Percentiles rank a stretch among this genome's conserved stretches.
These are phyloP conservation scores for Clavariopsis aquatica DNA, from an alignment of 495 filamentous ascomycete genomes.

Conservation along the genomic window DNA sequence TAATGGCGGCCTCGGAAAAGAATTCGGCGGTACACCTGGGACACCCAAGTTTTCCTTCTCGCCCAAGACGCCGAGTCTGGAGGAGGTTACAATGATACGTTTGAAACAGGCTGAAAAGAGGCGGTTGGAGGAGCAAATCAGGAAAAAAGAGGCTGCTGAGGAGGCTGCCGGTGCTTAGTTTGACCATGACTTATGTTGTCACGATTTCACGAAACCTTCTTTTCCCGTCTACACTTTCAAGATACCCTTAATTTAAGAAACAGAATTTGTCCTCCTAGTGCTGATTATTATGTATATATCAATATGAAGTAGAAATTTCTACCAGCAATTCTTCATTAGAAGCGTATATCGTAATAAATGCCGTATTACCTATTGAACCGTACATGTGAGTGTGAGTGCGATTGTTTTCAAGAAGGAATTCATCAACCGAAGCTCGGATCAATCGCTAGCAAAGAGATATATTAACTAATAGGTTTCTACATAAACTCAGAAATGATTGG, in stretches of 20 bases:
- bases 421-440: no score
- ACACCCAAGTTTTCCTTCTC: conserved; percentile 33
- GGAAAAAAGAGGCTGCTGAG: conserved; percentile 49
- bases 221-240: conserved; percentile 1
- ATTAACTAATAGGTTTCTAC: no score
- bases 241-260: conserved; percentile 11
- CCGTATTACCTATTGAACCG: no score
- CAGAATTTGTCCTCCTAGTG: not conserved
- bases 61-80: conserved; percentile 53
- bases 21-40: conserved; percentile 2
- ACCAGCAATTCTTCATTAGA: no score
- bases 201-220: conserved; percentile 16
- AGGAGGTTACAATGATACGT: conserved; percentile 63
- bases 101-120: conserved; percentile 62
- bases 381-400: no score
- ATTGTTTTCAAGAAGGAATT: no score
- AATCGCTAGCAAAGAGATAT: no score
- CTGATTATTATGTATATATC: no score
- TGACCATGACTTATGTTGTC: not conserved
- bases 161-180: conserved; percentile 17
- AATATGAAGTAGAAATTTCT: no score
- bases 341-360: no score
- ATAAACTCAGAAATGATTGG: no score
- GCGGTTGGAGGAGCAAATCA: conserved; percentile 58
- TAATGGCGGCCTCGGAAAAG: conserved; percentile 15